Conservation (phyloP, 2,329 filamentous ascomycete species). For the Aureobasidium sp. region DNA sequence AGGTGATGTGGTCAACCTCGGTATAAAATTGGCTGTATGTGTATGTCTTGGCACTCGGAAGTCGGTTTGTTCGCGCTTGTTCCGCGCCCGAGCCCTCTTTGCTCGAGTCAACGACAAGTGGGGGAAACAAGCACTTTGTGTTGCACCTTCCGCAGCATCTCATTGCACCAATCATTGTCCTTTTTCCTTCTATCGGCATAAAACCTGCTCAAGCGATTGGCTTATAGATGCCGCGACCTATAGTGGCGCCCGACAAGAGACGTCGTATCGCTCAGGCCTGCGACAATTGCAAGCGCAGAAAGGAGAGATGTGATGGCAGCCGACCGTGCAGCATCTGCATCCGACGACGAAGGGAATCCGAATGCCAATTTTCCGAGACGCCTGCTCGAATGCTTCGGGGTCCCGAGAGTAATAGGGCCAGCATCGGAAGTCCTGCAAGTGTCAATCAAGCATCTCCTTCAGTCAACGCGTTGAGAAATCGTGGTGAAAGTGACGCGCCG, state of each 20-base stretch:
- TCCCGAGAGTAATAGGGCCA: neutral
- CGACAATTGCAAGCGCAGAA: conserved; percentile 39
- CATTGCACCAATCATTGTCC: neutral
- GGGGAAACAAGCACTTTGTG: neutral
- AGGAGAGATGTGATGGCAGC: conserved; percentile 46
- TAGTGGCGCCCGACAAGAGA: conserved; percentile 12
- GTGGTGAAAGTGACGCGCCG: neutral
- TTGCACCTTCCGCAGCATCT: neutral
- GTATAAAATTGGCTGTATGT: neutral
- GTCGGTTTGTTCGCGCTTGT: neutral
- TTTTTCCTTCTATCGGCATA: neutral
- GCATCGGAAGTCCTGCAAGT: neutral
- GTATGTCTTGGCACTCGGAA: neutral
- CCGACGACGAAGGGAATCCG: conserved; percentile 32
- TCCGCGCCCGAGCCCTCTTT: neutral
- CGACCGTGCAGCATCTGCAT: conserved; percentile 44
- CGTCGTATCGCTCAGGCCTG: conserved; percentile 30
- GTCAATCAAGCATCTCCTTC: neutral
- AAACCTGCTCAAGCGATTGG: neutral
- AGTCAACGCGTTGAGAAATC: neutral
- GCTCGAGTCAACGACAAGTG: conserved; percentile 4
- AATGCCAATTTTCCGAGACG: conserved; percentile 28
- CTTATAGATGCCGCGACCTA: conserved; percentile 1
- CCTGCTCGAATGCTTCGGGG: conserved; percentile 18
- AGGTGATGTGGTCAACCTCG: neutral